Conservation (phyloP, 2,329 filamentous ascomycete species). For the Keithomyces neogunnii region DNA sequence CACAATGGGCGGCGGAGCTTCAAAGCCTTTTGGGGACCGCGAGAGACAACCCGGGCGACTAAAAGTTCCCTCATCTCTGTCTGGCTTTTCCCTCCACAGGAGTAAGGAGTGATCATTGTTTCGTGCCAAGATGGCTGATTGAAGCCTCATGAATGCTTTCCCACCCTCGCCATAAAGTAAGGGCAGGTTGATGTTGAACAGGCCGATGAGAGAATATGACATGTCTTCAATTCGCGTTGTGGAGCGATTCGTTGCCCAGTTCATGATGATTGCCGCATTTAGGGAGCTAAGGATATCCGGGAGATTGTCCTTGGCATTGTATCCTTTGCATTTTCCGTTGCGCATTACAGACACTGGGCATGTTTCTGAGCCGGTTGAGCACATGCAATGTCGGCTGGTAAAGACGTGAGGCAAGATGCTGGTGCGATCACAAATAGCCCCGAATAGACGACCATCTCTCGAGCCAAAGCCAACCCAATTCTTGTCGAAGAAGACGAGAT, state of each 20-base stretch:
- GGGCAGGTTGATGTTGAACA: conserved; percentile 6
- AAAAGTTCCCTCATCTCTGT: neutral
- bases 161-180: conserved; percentile 4
- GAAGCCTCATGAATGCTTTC: conserved; percentile 1
- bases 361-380: neutral
- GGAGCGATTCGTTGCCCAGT: conserved; percentile 1
- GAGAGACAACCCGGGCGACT: neutral
- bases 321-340: neutral
- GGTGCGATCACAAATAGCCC: neutral
- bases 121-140: neutral
- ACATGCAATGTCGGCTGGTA: neutral
- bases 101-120: conserved; percentile 1
- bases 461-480: conserved; percentile 1
- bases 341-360: neutral
- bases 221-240: conserved; percentile 4
- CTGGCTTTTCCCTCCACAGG: neutral
- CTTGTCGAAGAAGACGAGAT: conserved; percentile 5
- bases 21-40: neutral
- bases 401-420: neutral
- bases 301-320: neutral
- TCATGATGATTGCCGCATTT: conserved; percentile 2
- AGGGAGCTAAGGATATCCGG: neutral
- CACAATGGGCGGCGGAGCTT: neutral
- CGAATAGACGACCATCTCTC: neutral
- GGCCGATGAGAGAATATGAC: conserved; percentile 2